phyloP scores from a whole-genome alignment of 148 eudicot genomes.

The Nepenthes gracilis region DNA sequence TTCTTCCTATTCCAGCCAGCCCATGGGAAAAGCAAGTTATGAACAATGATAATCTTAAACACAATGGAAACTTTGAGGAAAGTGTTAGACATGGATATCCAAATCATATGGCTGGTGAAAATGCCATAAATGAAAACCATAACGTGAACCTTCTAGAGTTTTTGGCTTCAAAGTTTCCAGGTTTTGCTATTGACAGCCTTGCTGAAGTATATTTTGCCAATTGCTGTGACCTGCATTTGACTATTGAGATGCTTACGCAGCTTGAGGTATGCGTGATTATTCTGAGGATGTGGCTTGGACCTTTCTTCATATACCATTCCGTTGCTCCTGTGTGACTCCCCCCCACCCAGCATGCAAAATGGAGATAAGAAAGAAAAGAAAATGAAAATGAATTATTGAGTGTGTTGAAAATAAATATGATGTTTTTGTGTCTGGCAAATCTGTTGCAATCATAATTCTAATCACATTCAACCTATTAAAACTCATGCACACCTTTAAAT shows the following conservation, averaged over 20 bases:
- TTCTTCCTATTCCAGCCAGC: constrained; percentile 24
- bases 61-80: constrained; percentile 25
- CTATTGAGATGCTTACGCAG: constrained; percentile 89
- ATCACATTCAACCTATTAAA: no score
- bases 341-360: no score
- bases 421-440: no score
- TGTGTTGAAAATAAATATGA: no score
- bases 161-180: constrained; percentile 82
- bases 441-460: no score
- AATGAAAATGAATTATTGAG: no score
- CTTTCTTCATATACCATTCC: neutral
- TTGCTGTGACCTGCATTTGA: constrained; percentile 70
- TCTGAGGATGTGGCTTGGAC: neutral
- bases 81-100: constrained; percentile 23
- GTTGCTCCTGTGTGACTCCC: no score
- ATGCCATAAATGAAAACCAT: constrained; percentile 21
- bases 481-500: no score
- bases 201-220: constrained; percentile 82
- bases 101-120: constrained; percentile 32
- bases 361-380: no score
- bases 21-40: constrained; percentile 54
- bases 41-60: constrained; percentile 33
- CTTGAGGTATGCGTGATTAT: constrained; percentile 60
- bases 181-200: constrained; percentile 89
- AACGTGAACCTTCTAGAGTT: constrained; percentile 54